Conservation (phyloP, 352 stramenopile species). For the Phytophthora foliorum region DNA sequence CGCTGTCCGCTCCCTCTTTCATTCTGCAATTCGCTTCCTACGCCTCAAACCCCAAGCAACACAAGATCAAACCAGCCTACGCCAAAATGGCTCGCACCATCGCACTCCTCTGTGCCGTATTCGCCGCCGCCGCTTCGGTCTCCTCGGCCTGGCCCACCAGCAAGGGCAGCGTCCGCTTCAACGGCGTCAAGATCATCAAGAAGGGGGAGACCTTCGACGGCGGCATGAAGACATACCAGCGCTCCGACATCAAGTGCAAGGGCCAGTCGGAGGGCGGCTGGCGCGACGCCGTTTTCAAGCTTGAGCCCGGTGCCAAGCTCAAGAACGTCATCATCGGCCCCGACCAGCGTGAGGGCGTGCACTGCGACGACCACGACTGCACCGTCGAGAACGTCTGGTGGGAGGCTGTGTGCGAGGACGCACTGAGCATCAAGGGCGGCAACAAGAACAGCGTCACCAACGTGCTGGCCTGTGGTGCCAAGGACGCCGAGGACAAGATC, state of each 20-base stretch:
- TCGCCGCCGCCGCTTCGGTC: slow-evolving; percentile 23
- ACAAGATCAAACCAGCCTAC: background rate
- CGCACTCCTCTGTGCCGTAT: slow-evolving; percentile 18
- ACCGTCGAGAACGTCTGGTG: slow-evolving; percentile 47
- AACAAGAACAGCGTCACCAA: slow-evolving; percentile 37
- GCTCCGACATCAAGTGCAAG: slow-evolving; percentile 43
- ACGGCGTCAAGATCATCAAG: slow-evolving; percentile 44
- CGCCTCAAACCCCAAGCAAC: slow-evolving; percentile 18
- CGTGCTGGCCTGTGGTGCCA: slow-evolving; percentile 39
- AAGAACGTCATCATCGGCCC: slow-evolving; percentile 56
- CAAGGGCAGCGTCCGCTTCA: slow-evolving; percentile 30
- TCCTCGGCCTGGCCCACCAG: slow-evolving; percentile 31
- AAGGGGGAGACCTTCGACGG: slow-evolving; percentile 43
- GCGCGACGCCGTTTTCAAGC: slow-evolving; percentile 41
- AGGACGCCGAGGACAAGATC: slow-evolving; percentile 53
- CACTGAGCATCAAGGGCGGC: slow-evolving; percentile 47
- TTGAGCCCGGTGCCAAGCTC: slow-evolving; percentile 44
- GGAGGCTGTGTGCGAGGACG: slow-evolving; percentile 51
- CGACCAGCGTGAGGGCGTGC: slow-evolving; percentile 46
- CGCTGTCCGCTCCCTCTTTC: background rate
- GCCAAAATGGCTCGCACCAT: slow-evolving; percentile 16
- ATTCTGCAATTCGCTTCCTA: slow-evolving; percentile 35
- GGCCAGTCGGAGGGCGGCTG: slow-evolving; percentile 37
- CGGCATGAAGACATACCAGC: slow-evolving; percentile 53
- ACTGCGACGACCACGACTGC: slow-evolving; percentile 45